Conservation (phyloP, 129 eudicot genomes). For the Escallonia herrerae region DNA sequence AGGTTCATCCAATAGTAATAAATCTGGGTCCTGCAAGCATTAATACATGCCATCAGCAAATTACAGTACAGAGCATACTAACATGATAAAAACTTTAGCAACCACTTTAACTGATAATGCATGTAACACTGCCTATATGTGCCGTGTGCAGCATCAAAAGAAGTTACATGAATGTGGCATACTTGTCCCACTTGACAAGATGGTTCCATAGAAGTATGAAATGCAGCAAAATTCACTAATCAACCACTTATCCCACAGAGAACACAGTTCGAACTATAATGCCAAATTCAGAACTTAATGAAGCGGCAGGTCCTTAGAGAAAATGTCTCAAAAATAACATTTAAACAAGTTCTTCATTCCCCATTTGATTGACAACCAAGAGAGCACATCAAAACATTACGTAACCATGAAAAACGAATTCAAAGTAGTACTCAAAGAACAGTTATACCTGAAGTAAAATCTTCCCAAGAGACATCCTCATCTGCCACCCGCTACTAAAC, state of each 20-base stretch:
- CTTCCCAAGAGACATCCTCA: conserved; percentile 98
- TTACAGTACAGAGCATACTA: neutral
- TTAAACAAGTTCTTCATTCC: no score
- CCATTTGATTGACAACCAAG: no score
- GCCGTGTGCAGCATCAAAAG: neutral
- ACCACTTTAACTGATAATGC: neutral
- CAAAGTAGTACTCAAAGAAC: conserved; percentile 1
- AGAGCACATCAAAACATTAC: neutral
- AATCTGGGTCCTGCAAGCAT: conserved; percentile 81
- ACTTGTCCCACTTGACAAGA: neutral
- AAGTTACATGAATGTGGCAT: neutral
- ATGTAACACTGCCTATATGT: neutral
- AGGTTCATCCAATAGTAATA: conserved; percentile 93
- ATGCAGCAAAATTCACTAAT: neutral
- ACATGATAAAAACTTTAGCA: neutral
- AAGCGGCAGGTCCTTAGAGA: no score
- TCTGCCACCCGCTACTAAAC: conserved; percentile 97
- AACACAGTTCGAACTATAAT: no score
- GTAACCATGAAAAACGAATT: neutral
- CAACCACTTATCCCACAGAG: no score
- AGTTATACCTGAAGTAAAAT: conserved; percentile 80
- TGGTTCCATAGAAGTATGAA: neutral
- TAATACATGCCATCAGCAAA: conserved; percentile 1
- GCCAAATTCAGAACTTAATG: no score
- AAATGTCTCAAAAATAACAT: no score